Conservation (phyloP, 2,329 filamentous ascomycete species). For the Gremmenia infestans region DNA sequence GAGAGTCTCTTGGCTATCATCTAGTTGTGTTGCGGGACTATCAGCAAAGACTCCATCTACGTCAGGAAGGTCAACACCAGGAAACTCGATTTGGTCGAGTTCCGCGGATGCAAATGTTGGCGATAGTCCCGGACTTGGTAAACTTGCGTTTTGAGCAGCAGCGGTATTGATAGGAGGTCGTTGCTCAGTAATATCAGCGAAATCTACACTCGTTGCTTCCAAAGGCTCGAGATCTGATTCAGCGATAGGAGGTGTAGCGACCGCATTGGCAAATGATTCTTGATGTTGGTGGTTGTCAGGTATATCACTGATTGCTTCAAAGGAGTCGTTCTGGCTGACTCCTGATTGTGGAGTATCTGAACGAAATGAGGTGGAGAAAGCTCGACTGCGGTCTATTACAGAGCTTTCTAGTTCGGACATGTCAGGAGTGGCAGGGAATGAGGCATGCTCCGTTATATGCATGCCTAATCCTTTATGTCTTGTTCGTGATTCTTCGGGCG, state of each 20-base stretch:
- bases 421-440: constrained; percentile 53
- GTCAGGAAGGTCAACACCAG: constrained; percentile 41
- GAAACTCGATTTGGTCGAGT: constrained; percentile 28
- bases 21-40: constrained; percentile 31
- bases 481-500: constrained; percentile 8
- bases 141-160: constrained; percentile 78
- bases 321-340: constrained; percentile 36
- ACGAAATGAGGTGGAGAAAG: constrained; percentile 21
- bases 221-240: constrained; percentile 65
- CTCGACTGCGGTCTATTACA: constrained; percentile 26
- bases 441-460: constrained; percentile 19
- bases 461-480: constrained; percentile 21
- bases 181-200: constrained; percentile 42
- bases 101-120: constrained; percentile 76
- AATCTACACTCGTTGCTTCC: constrained; percentile 45
- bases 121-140: constrained; percentile 91
- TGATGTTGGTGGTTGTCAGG: constrained; percentile 30
- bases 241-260: constrained; percentile 70
- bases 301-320: constrained; percentile 22
- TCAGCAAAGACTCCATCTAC: constrained; percentile 29
- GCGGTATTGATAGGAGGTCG: constrained; percentile 60
- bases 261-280: constrained; percentile 54
- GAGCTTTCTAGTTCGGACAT: constrained; percentile 45
- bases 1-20: constrained; percentile 24
- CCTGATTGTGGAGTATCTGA: constrained; percentile 43